phyloP scores from a whole-genome alignment of 1,284 basidiomycete species.

The Ganoderma resinaceum region DNA sequence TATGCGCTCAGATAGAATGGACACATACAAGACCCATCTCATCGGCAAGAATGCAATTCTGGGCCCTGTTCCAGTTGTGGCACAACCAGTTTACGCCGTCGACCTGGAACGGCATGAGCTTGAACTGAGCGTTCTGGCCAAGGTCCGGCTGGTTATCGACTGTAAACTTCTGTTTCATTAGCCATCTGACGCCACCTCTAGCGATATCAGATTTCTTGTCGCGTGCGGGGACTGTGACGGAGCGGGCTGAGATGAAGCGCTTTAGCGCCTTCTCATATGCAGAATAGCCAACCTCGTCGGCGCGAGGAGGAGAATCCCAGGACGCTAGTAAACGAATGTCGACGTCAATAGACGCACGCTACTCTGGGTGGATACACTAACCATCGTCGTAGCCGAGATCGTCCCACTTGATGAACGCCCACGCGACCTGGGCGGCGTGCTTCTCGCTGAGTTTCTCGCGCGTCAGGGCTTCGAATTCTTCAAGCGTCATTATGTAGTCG shows the following conservation, averaged over 20 bases:
- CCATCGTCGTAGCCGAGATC: conserved; percentile 91
- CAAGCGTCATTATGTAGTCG: conserved; percentile 57
- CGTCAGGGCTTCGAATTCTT: conserved; percentile 64
- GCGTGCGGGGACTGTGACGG: conserved; percentile 66
- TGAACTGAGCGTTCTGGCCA: conserved; percentile 66
- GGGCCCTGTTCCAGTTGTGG: conserved; percentile 88
- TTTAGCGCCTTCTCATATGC: conserved; percentile 73
- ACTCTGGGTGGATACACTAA: conserved; percentile 41
- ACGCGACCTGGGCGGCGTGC: conserved; percentile 70
- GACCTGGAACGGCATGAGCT: conserved; percentile 89
- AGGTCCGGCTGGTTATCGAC: conserved; percentile 61
- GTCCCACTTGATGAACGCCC: conserved; percentile 89
- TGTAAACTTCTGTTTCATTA: conserved; percentile 54
- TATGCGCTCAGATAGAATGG: conserved; percentile 7
- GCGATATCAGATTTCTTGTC: conserved; percentile 45
- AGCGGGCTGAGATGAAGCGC: conserved; percentile 68
- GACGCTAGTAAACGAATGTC: conserved; percentile 60
- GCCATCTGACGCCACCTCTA: conserved; percentile 44
- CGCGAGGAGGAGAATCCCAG: conserved; percentile 88
- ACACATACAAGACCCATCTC: conserved; percentile 90
- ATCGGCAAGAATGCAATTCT: conserved; percentile 95
- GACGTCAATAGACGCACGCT: not conserved
- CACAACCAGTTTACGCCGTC: conserved; percentile 95
- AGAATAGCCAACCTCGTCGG: conserved; percentile 60
- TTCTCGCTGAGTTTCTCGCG: conserved; percentile 52